Evolutionary conservation across 768 basidiomycete species (phyloP).

Genomic region (Podaxis mareebaensis): DNA sequence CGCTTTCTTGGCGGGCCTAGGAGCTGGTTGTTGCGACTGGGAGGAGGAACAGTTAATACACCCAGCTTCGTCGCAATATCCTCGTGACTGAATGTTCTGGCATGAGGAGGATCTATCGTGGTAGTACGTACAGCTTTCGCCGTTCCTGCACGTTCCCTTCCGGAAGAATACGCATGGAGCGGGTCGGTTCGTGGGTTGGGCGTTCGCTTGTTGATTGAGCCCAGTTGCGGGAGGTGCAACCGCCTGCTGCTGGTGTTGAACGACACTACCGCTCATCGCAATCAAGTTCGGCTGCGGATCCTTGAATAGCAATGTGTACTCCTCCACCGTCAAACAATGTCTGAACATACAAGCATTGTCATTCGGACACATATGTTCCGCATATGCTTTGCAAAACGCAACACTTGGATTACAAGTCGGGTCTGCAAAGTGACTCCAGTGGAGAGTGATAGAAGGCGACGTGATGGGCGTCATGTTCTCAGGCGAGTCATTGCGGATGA

Average conservation of each 20-base stretch:
- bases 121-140: background rate
- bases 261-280: conserved; percentile 18
- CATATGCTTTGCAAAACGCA: conserved; percentile 42
- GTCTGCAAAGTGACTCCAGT: conserved; percentile 47
- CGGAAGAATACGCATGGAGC: conserved; percentile 1
- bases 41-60: background rate
- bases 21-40: background rate
- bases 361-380: conserved; percentile 34
- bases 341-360: conserved; percentile 37
- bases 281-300: conserved; percentile 37
- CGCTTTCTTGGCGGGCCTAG: conserved; percentile 5
- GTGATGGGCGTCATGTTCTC: conserved; percentile 2
- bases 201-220: background rate
- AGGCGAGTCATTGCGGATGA: conserved; percentile 16
- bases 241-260: background rate
- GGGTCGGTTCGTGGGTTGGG: background rate
- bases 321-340: conserved; percentile 39
- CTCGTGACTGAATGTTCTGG: background rate
- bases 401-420: conserved; percentile 31
- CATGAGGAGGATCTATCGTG: conserved; percentile 3
- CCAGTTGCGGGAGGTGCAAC: background rate
- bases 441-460: conserved; percentile 23
- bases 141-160: conserved; percentile 15
- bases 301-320: conserved; percentile 39
- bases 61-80: background rate